phyloP scores from a whole-genome alignment of 2,329 filamentous ascomycete genomes.

The Colletotrichum sp. region DNA sequence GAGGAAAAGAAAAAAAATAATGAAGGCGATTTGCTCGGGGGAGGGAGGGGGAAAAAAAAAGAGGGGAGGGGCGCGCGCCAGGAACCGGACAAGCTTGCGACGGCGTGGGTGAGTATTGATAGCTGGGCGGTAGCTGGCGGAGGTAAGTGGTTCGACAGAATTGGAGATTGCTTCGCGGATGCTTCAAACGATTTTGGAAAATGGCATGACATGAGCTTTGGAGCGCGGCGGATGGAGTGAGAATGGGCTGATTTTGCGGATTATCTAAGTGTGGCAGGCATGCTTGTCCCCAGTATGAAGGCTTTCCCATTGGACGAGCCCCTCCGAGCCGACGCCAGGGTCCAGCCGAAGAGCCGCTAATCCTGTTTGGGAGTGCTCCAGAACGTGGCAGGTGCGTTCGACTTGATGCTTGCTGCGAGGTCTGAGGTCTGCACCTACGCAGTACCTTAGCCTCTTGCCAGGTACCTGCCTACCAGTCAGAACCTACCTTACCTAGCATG shows the following conservation, averaged over 20 bases:
- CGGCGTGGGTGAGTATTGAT: slow-evolving; percentile 1
- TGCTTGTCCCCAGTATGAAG: slow-evolving; percentile 7
- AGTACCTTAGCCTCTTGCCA: neutral
- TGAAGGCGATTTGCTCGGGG: neutral
- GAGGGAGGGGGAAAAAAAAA: neutral
- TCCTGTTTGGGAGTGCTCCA: neutral
- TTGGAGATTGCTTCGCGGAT: slow-evolving; percentile 15
- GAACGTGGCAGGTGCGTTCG: slow-evolving; percentile 20
- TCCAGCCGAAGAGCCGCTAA: slow-evolving; percentile 9
- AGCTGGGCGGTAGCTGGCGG: neutral
- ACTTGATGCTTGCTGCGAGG: neutral
- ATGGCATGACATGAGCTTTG: slow-evolving; percentile 21
- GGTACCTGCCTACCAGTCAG: neutral
- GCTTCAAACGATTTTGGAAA: slow-evolving; percentile 20
- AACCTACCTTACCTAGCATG: neutral
- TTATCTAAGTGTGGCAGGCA: slow-evolving; percentile 12
- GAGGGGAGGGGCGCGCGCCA: neutral
- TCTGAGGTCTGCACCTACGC: neutral
- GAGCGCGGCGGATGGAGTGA: slow-evolving; percentile 19
- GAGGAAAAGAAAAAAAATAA: slow-evolving; percentile 1
- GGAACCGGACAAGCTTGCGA: slow-evolving; percentile 13
- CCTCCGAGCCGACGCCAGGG: slow-evolving; percentile 4
- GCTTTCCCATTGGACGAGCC: slow-evolving; percentile 3
- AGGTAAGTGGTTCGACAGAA: slow-evolving; percentile 16
- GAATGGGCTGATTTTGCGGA: slow-evolving; percentile 20